Base-by-base conservation (phyloP, 768 basidiomycete species). In the Mycena rebaudengoi region DNA sequence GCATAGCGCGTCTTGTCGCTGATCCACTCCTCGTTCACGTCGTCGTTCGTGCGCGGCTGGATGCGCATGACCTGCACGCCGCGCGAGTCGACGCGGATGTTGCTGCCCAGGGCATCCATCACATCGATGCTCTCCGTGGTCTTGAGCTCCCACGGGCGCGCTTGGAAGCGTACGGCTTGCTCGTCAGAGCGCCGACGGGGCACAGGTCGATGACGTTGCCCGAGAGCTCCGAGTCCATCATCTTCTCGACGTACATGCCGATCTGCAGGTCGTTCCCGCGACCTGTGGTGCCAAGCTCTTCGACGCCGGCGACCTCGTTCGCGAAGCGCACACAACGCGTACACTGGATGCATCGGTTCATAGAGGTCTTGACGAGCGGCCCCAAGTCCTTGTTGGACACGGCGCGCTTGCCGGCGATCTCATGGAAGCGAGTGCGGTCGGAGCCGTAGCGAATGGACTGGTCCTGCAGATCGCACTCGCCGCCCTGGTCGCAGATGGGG, bases 21-120 rank as follows among this genome's bases (percentile, higher is more conserved):
- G 76, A 99, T 97, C 98, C 98, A 99, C 77, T 99, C 98, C 82
- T 99, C 98, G 76, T 99, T 99, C 67, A 99, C 90, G 69, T 98
- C 94, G 77, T 99, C 98, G 75, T 98, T 99, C 50, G 94, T 93
- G 72, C 92, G 87, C 1, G 98, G 98, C 73, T 98, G 96, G 69
- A 99, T 86, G 50, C 98, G 91, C 96, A 99, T 99, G 66, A 99
- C 97, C 75, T 94, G 89, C 5, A 97, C 91, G 39, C 96, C 96
- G 33, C 97, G 88, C 35, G 96, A 96, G 77, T 99, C 96, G 57
- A 99, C 85, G 44, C 96, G 91, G 76, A 99, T 98, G 76, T 98
- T 99, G 64, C 93, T 95, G 14, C 98, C 98, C 45, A 99, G 80
- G 16, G 96, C 98, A 76, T 99, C 98, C 75, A 96, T 77, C 18